Percentiles rank a stretch among this genome's conserved stretches.
phyloP scores from a whole-genome alignment of 1,284 basidiomycete genomes.

The Naganishia sp. region DNA sequence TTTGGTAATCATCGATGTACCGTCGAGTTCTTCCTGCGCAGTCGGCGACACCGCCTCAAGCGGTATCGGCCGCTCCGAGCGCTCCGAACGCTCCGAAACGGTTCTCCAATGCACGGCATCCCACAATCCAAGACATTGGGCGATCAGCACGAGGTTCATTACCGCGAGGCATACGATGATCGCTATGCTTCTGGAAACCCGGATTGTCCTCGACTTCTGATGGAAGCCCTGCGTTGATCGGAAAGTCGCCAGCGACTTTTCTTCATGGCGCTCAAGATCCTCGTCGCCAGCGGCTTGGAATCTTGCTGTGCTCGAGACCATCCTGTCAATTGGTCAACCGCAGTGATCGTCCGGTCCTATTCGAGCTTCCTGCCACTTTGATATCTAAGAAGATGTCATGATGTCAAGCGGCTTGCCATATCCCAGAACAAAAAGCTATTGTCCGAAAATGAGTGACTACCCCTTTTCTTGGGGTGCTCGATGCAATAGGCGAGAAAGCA shows the following conservation, averaged over 20 bases:
- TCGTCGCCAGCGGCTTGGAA: not conserved
- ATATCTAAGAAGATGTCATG: too few species aligned
- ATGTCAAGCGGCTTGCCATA: too few species aligned
- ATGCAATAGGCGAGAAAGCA: too few species aligned
- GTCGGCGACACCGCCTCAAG: not conserved
- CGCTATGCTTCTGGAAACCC: not conserved
- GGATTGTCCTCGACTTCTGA: too few species aligned
- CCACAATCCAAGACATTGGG: conserved; percentile 12
- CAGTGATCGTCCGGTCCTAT: too few species aligned
- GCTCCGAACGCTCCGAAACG: not conserved
- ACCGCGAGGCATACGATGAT: not conserved
- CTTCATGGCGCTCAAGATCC: conserved; percentile 4
- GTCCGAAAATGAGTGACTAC: too few species aligned
- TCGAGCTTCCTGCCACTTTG: not conserved
- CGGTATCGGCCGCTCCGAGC: not conserved
- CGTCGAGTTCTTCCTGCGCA: too few species aligned
- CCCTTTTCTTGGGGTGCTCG: too few species aligned
- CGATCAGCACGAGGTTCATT: not conserved
- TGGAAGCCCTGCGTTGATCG: not conserved
- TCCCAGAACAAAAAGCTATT: too few species aligned
- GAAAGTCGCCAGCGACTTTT: conserved; percentile 10
- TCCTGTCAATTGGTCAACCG: too few species aligned
- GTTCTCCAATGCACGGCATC: not conserved
- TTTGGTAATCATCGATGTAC: too few species aligned
- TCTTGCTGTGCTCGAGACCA: too few species aligned